Base-by-base conservation (phyloP, 2,329 filamentous ascomycete species). In the Penicillium psychrosexuale region DNA sequence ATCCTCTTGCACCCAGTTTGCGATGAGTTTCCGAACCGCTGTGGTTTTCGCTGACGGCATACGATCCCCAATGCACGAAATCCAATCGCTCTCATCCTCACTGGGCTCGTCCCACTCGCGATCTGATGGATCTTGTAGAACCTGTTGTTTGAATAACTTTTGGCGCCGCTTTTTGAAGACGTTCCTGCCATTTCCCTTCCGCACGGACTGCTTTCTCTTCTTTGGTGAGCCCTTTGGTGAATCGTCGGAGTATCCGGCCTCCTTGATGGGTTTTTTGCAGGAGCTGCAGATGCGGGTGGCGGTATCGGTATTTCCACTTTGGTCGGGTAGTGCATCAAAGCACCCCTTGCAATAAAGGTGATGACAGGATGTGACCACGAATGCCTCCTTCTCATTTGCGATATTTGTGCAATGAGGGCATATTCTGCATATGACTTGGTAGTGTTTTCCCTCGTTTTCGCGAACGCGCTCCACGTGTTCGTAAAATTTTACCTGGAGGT, bases 331-430 rank as follows among this genome's bases (percentile, higher is more conserved):
- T 11, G 3, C 9, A 2, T 46, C 49, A 8, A 82, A 69, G 59
- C 84, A 86, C 0, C 69, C 64, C 1, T 65, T 53, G 66, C 84
- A 87, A 59, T 82, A 83, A 5, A 84, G 66, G 56, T 87, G 84
- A 15, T 74, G 70, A 62, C 84, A 87, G 5, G 74, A 68, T 0
- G 81, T 82, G 30, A 81, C 69, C 9, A 73, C 66, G 19, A 48
- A 28, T 0, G 79, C 72, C 0, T 75, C 59, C 0, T 24, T 9
- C 12, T 27, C 19, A 0, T 3, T 6, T 8, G 30, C 8, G 64
- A 60, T 2, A 63, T 13, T 2, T 0, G 8, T 58, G 67, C 84
- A 85, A 0, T 62, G 57, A 2, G 65, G 60, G 63, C 83, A 84
- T 3, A 63, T 59, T 0, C 63, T 68, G 4, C 74, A 60, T 5